Evolutionary conservation across 352 stramenopile species (phyloP).

Genomic region (Globisporangium solare): DNA sequence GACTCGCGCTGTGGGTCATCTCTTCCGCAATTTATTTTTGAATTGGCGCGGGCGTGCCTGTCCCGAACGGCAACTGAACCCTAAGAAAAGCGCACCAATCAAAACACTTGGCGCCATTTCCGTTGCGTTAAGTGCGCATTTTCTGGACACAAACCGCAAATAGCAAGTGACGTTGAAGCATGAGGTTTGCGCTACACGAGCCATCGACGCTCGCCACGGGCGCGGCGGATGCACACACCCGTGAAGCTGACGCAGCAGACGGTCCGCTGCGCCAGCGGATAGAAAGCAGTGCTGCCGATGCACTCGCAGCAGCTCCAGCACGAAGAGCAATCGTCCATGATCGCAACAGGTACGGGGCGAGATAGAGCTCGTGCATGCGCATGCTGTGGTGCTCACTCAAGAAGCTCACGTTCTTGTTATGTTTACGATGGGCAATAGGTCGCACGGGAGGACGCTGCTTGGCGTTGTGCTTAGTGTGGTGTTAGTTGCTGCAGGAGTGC

Average conservation of each 20-base stretch:
- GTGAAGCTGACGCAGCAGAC: no score
- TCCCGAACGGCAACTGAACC: conserved; percentile 2
- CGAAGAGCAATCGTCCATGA: no score
- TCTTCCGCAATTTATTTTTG: conserved; percentile 13
- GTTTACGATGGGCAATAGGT: background rate
- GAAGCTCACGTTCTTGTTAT: no score
- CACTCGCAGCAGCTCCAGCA: no score
- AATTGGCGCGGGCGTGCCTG: conserved; percentile 1
- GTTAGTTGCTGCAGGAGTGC: background rate
- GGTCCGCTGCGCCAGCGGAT: no score
- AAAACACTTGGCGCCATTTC: background rate
- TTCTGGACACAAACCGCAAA: no score
- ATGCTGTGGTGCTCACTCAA: no score
- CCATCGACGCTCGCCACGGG: background rate
- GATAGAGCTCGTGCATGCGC: no score
- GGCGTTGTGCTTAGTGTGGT: background rate
- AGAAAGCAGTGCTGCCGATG: no score
- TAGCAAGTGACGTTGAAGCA: background rate
- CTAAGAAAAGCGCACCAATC: background rate
- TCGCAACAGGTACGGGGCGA: no score
- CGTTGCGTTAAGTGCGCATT: background rate
- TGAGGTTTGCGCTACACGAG: conserved; percentile 1
- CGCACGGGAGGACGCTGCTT: background rate
- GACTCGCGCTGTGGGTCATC: background rate
- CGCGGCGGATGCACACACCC: no score